Conservation (phyloP, 768 basidiomycete species). For the Lentinus brumalis region DNA sequence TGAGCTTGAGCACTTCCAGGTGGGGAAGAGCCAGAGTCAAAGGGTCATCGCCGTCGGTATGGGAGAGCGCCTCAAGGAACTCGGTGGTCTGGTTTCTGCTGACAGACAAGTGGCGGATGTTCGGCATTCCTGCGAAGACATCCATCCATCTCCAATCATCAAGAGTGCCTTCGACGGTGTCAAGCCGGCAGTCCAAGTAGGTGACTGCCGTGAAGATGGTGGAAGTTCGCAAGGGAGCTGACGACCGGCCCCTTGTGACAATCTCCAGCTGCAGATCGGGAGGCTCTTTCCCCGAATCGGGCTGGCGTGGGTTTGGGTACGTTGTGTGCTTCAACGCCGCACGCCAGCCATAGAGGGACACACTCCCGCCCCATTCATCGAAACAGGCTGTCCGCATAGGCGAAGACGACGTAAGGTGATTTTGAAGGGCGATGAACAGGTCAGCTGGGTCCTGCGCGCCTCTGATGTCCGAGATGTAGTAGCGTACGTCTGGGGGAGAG, state of each 20-base stretch:
- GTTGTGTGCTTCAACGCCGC: neutral
- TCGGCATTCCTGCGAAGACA: slow-evolving; percentile 9
- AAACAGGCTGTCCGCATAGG: no score
- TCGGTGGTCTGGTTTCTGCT: neutral
- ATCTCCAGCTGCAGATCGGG: no score
- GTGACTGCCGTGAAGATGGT: neutral
- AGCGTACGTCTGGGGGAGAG: no score
- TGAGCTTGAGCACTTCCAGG: neutral
- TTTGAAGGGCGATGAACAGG: no score
- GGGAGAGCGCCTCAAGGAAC: neutral
- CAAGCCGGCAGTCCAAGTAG: neutral
- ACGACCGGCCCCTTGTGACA: neutral
- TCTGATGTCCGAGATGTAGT: no score
- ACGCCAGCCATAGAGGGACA: no score
- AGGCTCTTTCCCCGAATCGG: neutral
- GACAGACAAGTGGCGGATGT: neutral
- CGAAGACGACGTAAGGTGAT: no score
- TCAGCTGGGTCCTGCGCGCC: no score
- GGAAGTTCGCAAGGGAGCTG: neutral
- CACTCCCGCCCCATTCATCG: no score
- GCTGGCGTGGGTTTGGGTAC: neutral
- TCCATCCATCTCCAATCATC: slow-evolving; percentile 12
- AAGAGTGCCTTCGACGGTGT: neutral
- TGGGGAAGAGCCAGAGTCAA: neutral
- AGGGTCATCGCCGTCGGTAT: no score